Conservation (phyloP, 495 filamentous ascomycete species). For the Aspergillus affinis region DNA sequence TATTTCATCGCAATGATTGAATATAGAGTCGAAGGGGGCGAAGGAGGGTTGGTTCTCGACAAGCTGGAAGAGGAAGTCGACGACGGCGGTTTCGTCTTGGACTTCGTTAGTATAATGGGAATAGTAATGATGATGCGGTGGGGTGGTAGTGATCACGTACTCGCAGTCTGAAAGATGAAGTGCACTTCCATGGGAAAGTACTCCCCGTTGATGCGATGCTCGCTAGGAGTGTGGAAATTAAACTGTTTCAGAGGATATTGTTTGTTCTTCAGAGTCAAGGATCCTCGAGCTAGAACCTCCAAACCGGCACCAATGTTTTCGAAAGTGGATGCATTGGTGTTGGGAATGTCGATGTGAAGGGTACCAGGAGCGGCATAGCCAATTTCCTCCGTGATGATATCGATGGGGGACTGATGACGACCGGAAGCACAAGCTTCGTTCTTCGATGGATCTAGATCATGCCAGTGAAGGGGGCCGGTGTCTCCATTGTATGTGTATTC, state of each 20-base stretch:
- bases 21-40: conserved; percentile 54
- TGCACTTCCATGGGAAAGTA: conserved; percentile 63
- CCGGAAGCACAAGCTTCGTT: conserved; percentile 51
- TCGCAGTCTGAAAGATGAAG: conserved; percentile 57
- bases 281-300: conserved; percentile 51
- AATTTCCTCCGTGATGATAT: conserved; percentile 44
- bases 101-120: conserved; percentile 13
- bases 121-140: not conserved
- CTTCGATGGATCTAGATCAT: conserved; percentile 41
- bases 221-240: conserved; percentile 70
- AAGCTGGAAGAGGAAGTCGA: conserved; percentile 61
- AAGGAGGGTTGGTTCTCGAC: conserved; percentile 40
- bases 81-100: conserved; percentile 48
- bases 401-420: conserved; percentile 62
- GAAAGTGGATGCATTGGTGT: conserved; percentile 46
- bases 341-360: conserved; percentile 41
- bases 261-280: conserved; percentile 11
- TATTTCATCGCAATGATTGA: conserved; percentile 52
- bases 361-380: conserved; percentile 23
- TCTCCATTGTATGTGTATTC: conserved; percentile 44
- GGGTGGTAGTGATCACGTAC: conserved; percentile 26
- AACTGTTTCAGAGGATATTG: conserved; percentile 59
- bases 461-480: conserved; percentile 60
- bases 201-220: conserved; percentile 59
- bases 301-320: conserved; percentile 62